A percentile compares a stretch with the other conserved stretches of the same genome.
phyloP scores from a whole-genome alignment of 345 rosid genomes.

The Excoecaria agallocha region DNA sequence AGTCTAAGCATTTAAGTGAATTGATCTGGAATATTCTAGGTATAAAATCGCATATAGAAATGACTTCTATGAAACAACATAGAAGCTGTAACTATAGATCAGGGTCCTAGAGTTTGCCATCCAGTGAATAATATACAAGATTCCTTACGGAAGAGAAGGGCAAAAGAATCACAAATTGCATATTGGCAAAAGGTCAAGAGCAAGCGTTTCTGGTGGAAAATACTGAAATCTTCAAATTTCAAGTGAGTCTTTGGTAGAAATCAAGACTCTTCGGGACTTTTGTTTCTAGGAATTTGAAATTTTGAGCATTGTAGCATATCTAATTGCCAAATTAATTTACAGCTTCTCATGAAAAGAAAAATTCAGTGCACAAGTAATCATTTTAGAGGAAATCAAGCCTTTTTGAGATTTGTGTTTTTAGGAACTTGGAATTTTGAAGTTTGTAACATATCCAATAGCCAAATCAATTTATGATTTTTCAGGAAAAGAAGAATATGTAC shows the following conservation, averaged over 20 bases:
- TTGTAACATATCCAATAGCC: not conserved
- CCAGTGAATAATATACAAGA: not conserved
- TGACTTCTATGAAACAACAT: not conserved
- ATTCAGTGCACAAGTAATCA: too few species aligned
- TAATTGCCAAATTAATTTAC: not conserved
- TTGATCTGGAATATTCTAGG: not conserved
- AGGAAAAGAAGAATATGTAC: not conserved
- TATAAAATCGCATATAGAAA: not conserved
- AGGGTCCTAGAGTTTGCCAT: not conserved
- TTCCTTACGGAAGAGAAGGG: not conserved
- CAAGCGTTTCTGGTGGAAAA: not conserved
- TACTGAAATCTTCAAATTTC: not conserved
- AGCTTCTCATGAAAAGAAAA: not conserved
- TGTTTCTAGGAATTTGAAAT: not conserved
- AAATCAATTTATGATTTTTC: not conserved
- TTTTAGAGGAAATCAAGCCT: not conserved
- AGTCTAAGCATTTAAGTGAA: too few species aligned
- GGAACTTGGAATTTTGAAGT: not conserved
- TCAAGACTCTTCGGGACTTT: not conserved
- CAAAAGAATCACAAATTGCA: not conserved
- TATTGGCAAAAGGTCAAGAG: not conserved
- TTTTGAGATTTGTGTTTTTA: not conserved
- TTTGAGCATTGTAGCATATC: not conserved
- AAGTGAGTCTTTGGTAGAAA: not conserved
- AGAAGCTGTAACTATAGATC: not conserved